Evolutionary conservation across 2,329 filamentous ascomycete genomes (phyloP).

Genomic region (Fusarium domesticum): DNA sequence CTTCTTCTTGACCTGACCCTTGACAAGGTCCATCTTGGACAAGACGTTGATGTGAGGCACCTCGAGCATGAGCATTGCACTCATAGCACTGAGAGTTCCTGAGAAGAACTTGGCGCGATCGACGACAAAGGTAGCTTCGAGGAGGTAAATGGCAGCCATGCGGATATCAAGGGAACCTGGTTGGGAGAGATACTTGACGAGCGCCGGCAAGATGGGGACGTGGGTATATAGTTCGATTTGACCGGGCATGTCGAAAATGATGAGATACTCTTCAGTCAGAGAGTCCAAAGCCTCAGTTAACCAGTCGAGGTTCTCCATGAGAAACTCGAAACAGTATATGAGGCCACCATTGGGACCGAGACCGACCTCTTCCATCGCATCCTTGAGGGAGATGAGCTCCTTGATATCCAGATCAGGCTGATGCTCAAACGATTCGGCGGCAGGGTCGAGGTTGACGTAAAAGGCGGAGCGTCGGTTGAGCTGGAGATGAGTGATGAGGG

Average conservation of each 20-base stretch:
- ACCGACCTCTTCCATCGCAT: constrained; percentile 94
- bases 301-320: constrained; percentile 92
- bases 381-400: constrained; percentile 86
- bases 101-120: constrained; percentile 98
- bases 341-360: constrained; percentile 89
- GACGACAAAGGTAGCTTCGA: constrained; percentile 93
- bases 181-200: constrained; percentile 78
- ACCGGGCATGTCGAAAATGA: constrained; percentile 97
- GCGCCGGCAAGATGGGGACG: constrained; percentile 82
- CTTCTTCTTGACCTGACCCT: constrained; percentile 80
- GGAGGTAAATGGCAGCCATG: constrained; percentile 88
- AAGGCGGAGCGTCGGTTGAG: constrained; percentile 90
- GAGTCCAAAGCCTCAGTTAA: constrained; percentile 79
- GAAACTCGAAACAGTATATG: constrained; percentile 95
- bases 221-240: constrained; percentile 99
- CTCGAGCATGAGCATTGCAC: constrained; percentile 97
- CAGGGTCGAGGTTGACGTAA: constrained; percentile 98
- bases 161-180: constrained; percentile 81
- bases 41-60: constrained; percentile 94
- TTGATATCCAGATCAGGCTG: constrained; percentile 92
- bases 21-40: constrained; percentile 96
- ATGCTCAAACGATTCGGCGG: constrained; percentile 89
- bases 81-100: constrained; percentile 94
- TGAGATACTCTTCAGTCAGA: constrained; percentile 90
- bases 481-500: constrained; percentile 88